Evolutionary conservation across 2,329 filamentous ascomycete genomes (phyloP).

Genomic region (Trichoderma cornu-damae): DNA sequence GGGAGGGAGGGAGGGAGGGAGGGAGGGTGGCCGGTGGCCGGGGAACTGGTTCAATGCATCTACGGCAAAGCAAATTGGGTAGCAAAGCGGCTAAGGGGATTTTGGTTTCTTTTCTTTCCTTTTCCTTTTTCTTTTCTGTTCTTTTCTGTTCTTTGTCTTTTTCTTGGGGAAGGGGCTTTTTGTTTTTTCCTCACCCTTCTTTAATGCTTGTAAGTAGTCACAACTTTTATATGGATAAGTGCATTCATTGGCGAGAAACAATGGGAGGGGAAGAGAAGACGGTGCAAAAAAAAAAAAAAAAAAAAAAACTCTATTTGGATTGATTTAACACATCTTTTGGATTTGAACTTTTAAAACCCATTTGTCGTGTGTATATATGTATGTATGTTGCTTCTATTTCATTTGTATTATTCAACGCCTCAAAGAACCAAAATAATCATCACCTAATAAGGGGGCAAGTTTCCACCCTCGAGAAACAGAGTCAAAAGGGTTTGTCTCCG

Average conservation of each 20-base stretch:
- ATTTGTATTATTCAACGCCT: neutral
- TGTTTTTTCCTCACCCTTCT: too few species aligned
- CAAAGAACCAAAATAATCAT: neutral
- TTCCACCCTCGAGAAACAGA: too few species aligned
- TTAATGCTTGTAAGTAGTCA: neutral
- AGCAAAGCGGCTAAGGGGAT: neutral
- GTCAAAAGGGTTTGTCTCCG: neutral
- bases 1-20: too few species aligned
- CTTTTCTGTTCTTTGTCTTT: neutral
- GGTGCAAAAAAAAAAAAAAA: too few species aligned
- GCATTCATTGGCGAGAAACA: neutral
- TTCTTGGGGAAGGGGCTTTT: too few species aligned
- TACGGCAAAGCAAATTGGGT: neutral
- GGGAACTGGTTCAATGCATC: conserved; percentile 3
- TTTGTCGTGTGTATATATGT: neutral
- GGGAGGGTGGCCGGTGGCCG: too few species aligned
- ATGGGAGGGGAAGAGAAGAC: neutral
- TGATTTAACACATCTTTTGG: neutral
- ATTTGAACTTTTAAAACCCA: neutral
- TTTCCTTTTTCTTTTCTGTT: neutral
- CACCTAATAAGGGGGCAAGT: too few species aligned
- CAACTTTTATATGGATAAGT: neutral
- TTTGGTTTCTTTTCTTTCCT: neutral
- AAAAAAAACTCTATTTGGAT: neutral
- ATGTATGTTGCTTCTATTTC: neutral